Base-by-base conservation (phyloP, 768 basidiomycete genomes). In the Lepiota brunneoincarnata region DNA sequence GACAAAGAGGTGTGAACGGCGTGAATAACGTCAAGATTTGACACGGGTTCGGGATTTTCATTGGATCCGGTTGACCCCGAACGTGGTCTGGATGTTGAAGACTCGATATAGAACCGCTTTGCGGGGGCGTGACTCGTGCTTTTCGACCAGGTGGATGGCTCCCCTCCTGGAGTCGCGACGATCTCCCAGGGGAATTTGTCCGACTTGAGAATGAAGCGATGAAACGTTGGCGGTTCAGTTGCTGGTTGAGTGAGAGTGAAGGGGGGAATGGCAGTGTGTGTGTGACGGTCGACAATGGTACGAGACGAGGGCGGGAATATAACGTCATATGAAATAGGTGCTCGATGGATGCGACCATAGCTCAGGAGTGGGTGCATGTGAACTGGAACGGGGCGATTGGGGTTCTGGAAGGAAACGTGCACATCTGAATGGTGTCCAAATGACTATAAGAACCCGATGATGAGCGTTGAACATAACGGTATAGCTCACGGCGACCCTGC, bases 321-420 rank as follows among this genome's bases (percentile, higher is more conserved):
- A 17, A 83, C 66, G 61, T 87, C 82, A 65, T 82, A 87, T 26
- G 78, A 78, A 51, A 87, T 82, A 26, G 85, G 84, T 2, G 85
- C 81, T 54, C 72, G 76, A 55, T 82, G 79, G 15, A 79, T 69
- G 38, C 77, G 76, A 23, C 78, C 79, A 47, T 76, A 74, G 2
- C 84, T 81, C 45, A 87, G 74, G 0, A 87, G 67, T 4, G 85
- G 85, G 60, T 87, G 85, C 78, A 87, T 82, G 61, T 82, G 77
- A 21, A 82, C 62, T 37, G 75, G 66, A 4, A 62, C 59, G 14
- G 69, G 66, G 51, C 60, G 75, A 61, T 59, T 65, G 14, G 70
- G 71, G 55, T 71, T 68, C 21, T 60, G 51, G 58, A 72, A 72
- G 26, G 69, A 69, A 12, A 71, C 71, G 48, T 69, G 69, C 34